Base-by-base conservation (phyloP, 805 yeast species). In the Metschnikowia colocasiae region DNA sequence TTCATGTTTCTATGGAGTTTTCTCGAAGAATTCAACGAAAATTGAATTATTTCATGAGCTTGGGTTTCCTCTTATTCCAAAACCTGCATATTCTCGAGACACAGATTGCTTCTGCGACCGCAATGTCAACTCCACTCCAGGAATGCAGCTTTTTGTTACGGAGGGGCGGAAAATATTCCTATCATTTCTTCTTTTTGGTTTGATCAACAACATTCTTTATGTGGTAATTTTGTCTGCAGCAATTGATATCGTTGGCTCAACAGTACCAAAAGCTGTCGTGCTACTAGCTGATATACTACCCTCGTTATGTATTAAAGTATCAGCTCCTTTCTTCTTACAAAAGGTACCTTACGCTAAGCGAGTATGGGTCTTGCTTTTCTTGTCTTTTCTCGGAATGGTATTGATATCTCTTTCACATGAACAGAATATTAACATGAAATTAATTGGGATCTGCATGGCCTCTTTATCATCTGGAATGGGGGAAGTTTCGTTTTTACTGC, bases 171-270 rank as follows among this genome's bases (percentile, higher is more conserved):
- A 82, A 52, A 72, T 72, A 6, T 82, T 79, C 57, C 38, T 63
- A 0, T 73, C 86, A 10, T 91, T 91, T 62, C 84, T 92, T 81
- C 59, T 83, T 1, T 88, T 91, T 63, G 99, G 98, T 0, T 76
- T 92, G 9, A 70, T 90, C 31, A 92, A 92, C 66, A 92, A 92
- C 62, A 84, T 92, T 9, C 77, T 92, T 0, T 92, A 91, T 67
- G 97, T 92, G 27, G 92, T 92, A 13, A 91, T 92, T 33, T 71
- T 92, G 12, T 82, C 95, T 0, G 96, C 97, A 0, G 98, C 98
- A 2, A 80, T 88, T 27, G 99, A 92, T 61, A 70, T 92, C 12
- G 97, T 91, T 1, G 96, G 97, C 0, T 79, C 88, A 1, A 56
- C 73, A 6, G 78, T 85, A 0, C 97, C 99, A 8, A 92, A 92